Evolutionary conservation across 2,329 filamentous ascomycete genomes (phyloP).

Genomic region (Blastomyces silverae): DNA sequence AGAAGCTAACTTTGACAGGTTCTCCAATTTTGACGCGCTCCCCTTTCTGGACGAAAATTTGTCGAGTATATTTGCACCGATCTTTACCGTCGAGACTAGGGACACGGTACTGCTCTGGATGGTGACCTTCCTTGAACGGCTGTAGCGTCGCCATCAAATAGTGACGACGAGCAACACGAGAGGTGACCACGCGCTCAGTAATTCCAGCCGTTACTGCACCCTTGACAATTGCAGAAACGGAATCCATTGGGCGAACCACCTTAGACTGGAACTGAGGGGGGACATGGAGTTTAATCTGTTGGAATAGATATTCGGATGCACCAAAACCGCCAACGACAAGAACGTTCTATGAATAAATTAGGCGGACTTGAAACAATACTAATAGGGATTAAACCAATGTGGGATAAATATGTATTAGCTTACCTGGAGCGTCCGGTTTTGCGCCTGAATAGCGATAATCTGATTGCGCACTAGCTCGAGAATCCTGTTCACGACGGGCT

Average conservation of each 20-base stretch:
- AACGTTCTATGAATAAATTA: slow-evolving; percentile 58
- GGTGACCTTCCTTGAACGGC: slow-evolving; percentile 97
- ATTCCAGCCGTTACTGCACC: slow-evolving; percentile 97
- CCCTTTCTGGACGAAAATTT: slow-evolving; percentile 98
- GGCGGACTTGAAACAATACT: slow-evolving; percentile 12
- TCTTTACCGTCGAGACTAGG: slow-evolving; percentile 95
- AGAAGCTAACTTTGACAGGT: slow-evolving; percentile 97
- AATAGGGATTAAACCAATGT: background rate
- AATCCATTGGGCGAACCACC: slow-evolving; percentile 97
- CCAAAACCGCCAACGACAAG: slow-evolving; percentile 96
- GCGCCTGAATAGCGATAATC: slow-evolving; percentile 97
- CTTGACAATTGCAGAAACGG: slow-evolving; percentile 96
- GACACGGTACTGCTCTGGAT: slow-evolving; percentile 95
- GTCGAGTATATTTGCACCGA: slow-evolving; percentile 94
- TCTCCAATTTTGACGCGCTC: slow-evolving; percentile 99
- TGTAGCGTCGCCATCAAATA: slow-evolving; percentile 99
- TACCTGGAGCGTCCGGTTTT: slow-evolving; percentile 82
- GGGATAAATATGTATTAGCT: slow-evolving; percentile 21
- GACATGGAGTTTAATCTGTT: slow-evolving; percentile 98
- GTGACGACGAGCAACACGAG: slow-evolving; percentile 91
- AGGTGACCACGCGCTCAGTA: slow-evolving; percentile 91
- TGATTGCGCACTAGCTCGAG: slow-evolving; percentile 94
- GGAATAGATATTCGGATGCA: slow-evolving; percentile 97
- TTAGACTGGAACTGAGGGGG: slow-evolving; percentile 98
- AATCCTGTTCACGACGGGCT: slow-evolving; percentile 95